Percentiles rank a stretch among this genome's conserved stretches.
These are phyloP conservation scores for Penicillium ochrochloron DNA, from an alignment of 495 filamentous ascomycete genomes.

Conservation along the genomic window DNA sequence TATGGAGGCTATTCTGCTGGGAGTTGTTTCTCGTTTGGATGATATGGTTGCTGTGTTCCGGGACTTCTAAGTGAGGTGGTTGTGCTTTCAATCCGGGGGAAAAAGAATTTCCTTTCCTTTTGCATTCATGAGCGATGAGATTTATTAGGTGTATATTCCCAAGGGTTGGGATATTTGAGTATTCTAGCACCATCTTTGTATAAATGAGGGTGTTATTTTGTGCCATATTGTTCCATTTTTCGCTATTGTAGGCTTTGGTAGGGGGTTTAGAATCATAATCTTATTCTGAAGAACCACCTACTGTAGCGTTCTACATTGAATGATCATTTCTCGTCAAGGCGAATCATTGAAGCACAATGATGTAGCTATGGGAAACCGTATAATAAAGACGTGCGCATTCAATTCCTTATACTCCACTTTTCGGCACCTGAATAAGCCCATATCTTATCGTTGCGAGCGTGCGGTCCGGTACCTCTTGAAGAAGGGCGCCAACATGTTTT, in stretches of 20 bases:
- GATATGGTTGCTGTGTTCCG: constrained; percentile 80
- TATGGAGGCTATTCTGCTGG: constrained; percentile 74
- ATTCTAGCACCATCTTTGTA: background rate
- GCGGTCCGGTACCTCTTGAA: too few relatives aligned
- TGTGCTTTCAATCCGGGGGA: background rate
- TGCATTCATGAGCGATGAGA: constrained; percentile 5
- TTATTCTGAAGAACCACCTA: background rate
- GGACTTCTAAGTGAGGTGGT: constrained; percentile 65
- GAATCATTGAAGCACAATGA: too few relatives aligned
- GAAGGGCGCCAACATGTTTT: too few relatives aligned
- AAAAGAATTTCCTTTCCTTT: background rate
- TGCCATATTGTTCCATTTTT: background rate
- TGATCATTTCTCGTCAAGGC: too few relatives aligned
- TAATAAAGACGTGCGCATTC: too few relatives aligned
- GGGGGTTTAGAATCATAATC: background rate
- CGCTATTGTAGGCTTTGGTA: background rate
- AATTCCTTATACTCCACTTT: too few relatives aligned
- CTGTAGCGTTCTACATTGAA: background rate
- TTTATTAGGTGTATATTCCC: background rate
- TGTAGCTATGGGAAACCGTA: too few relatives aligned
- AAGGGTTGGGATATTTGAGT: background rate
- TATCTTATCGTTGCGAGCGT: too few relatives aligned
- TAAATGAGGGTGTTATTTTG: background rate
- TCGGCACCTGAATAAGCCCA: too few relatives aligned
- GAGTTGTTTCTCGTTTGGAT: constrained; percentile 79